Base-by-base conservation (phyloP, 2,329 filamentous ascomycete genomes). In the Fusarium robinianum region DNA sequence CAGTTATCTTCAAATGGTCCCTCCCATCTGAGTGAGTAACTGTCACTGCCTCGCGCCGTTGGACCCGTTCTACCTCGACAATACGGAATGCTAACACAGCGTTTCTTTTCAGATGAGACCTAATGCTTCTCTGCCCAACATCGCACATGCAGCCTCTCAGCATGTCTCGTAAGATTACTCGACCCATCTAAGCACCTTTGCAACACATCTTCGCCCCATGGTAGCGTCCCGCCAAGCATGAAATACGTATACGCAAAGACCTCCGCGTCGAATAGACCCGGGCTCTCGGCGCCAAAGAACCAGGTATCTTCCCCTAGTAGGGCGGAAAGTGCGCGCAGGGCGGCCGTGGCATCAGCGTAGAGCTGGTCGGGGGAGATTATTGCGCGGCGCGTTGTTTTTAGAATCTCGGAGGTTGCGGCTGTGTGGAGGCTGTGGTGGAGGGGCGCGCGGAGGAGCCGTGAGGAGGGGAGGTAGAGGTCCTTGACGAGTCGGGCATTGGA, bases 231-330 rank as follows among this genome's bases (percentile, higher is more conserved):
- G 47, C 87, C 82, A 37, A 95, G 69, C 38, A 97, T 73, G 36
- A 95, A 72, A 66, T 95, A 83, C 0, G 88, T 91, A 67, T 96
- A 99, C 4, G 90, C 84, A 70, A 96, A 97, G 3, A 97, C 81
- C 40, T 82, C 83, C 6, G 92, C 91, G 69, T 99, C 94, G 58
- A 97, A 92, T 16, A 92, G 63, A 0, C 84, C 82, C 0, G 92
- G 89, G 64, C 19, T 67, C 36, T 44, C 66, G 63, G 49, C 60
- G 16, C 63, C 72, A 43, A 79, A 79, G 63, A 81, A 81, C 75
- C 76, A 81, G 3, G 58, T 57, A 2, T 63, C 58, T 8, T 65
- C 57, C 5, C 60, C 65, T 5, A 81, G 62, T 6, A 77, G 43
- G 3, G 65, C 57, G 3, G 71, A 71, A 5, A 83, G 67, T 7